phyloP scores from a whole-genome alignment of 768 basidiomycete species.

The Naganishia randhawae region DNA sequence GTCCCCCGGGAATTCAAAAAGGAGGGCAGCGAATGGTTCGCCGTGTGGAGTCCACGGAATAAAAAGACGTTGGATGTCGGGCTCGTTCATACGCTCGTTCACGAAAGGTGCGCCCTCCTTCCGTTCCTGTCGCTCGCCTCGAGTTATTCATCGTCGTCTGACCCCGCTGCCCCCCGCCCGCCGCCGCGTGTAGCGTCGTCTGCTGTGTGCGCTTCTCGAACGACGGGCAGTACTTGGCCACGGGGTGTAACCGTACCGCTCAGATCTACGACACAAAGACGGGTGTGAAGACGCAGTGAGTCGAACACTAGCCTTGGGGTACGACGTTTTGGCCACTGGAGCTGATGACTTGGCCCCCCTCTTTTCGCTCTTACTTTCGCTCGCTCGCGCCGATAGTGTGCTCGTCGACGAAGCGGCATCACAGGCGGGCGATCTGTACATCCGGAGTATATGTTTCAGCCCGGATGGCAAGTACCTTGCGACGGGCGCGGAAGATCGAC shows the following conservation, averaged over 20 bases:
- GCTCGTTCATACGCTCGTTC: slow-evolving; percentile 79
- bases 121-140: neutral
- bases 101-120: slow-evolving; percentile 65
- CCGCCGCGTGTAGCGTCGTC: slow-evolving; percentile 64
- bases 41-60: slow-evolving; percentile 75
- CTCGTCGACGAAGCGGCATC: slow-evolving; percentile 71
- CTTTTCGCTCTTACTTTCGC: neutral
- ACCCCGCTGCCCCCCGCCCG: no score
- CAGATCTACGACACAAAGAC: slow-evolving; percentile 92
- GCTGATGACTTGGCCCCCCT: no score
- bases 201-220: slow-evolving; percentile 93
- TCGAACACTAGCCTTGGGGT: neutral
- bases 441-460: slow-evolving; percentile 75
- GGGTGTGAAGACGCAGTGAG: slow-evolving; percentile 76
- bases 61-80: slow-evolving; percentile 73
- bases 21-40: slow-evolving; percentile 80
- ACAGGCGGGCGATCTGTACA: slow-evolving; percentile 77
- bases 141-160: no score
- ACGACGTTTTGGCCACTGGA: neutral
- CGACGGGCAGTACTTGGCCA: slow-evolving; percentile 86
- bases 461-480: slow-evolving; percentile 69
- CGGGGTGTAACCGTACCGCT: slow-evolving; percentile 91
- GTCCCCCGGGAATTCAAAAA: slow-evolving; percentile 56
- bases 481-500: slow-evolving; percentile 84
- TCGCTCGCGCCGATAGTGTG: slow-evolving; percentile 55